Percentiles rank a stretch among this genome's conserved stretches.
phyloP scores from a whole-genome alignment of 2,329 filamentous ascomycete species.

The Claviceps humidiphila region DNA sequence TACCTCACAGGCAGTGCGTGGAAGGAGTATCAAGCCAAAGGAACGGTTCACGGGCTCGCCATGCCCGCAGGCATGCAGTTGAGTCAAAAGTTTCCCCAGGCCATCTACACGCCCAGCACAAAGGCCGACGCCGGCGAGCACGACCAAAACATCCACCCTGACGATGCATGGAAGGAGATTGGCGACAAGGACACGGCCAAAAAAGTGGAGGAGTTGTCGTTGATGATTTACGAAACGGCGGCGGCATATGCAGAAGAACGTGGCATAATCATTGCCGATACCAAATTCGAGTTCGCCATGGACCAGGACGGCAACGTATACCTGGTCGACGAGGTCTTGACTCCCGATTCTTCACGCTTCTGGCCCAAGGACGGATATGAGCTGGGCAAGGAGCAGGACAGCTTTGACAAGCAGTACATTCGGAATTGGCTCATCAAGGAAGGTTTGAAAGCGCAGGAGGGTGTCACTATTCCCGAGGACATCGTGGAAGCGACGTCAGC shows the following conservation, averaged over 20 bases:
- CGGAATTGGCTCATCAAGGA: conserved; percentile 67
- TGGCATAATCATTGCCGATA: conserved; percentile 29
- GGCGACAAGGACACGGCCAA: conserved; percentile 20
- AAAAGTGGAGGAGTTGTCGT: conserved; percentile 18
- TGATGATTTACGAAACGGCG: conserved; percentile 28
- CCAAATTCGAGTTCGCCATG: conserved; percentile 34
- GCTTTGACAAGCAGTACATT: conserved; percentile 80
- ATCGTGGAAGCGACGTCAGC: conserved; percentile 8
- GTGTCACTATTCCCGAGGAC: conserved; percentile 48
- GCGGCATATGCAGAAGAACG: conserved; percentile 43
- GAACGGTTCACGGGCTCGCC: conserved; percentile 68
- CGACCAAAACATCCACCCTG: conserved; percentile 73
- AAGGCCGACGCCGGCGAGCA: conserved; percentile 71
- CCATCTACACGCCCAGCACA: conserved; percentile 60
- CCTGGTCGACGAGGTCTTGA: conserved; percentile 68
- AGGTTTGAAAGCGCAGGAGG: conserved; percentile 43
- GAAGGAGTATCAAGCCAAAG: conserved; percentile 55
- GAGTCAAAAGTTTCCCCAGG: conserved; percentile 53
- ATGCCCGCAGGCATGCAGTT: conserved; percentile 56
- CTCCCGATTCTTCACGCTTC: conserved; percentile 73
- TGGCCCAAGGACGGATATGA: conserved; percentile 58
- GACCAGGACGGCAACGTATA: conserved; percentile 33
- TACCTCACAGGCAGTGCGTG: conserved; percentile 82
- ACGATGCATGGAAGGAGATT: conserved; percentile 37
- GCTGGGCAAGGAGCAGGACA: conserved; percentile 61